phyloP scores from a whole-genome alignment of 2,329 filamentous ascomycete species.

The Claviceps africana region DNA sequence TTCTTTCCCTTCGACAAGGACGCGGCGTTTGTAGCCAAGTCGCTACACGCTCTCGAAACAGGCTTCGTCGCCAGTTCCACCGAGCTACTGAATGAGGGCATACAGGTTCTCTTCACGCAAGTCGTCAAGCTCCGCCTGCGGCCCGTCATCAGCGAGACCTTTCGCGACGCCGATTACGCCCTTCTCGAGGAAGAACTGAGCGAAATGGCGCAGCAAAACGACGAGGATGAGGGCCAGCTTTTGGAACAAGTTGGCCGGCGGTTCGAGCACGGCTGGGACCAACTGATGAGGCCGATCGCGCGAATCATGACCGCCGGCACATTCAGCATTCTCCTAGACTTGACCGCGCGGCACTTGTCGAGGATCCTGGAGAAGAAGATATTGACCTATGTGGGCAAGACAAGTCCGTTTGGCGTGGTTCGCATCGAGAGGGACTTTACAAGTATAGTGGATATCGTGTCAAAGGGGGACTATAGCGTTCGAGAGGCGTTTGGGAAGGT shows the following conservation, averaged over 20 bases:
- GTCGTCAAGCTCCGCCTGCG: slow-evolving; percentile 76
- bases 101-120: slow-evolving; percentile 74
- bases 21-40: slow-evolving; percentile 50
- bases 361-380: slow-evolving; percentile 77
- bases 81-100: slow-evolving; percentile 71
- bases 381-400: slow-evolving; percentile 62
- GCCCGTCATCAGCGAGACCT: slow-evolving; percentile 73
- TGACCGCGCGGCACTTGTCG: slow-evolving; percentile 61
- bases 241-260: slow-evolving; percentile 60
- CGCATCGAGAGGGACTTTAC: slow-evolving; percentile 74
- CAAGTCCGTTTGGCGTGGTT: slow-evolving; percentile 70
- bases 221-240: slow-evolving; percentile 37
- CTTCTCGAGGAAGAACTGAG: slow-evolving; percentile 47
- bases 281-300: slow-evolving; percentile 69
- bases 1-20: slow-evolving; percentile 75
- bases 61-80: slow-evolving; percentile 64
- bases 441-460: slow-evolving; percentile 55
- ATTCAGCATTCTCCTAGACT: slow-evolving; percentile 61
- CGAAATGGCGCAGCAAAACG: slow-evolving; percentile 39
- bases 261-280: slow-evolving; percentile 77
- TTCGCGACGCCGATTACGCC: slow-evolving; percentile 82
- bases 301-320: slow-evolving; percentile 69
- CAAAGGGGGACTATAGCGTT: slow-evolving; percentile 59
- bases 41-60: slow-evolving; percentile 53
- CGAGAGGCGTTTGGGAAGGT: slow-evolving; percentile 65